These are phyloP conservation scores for Leccinellum albellum DNA, from an alignment of 768 basidiomycete species.

Conservation along the genomic window DNA sequence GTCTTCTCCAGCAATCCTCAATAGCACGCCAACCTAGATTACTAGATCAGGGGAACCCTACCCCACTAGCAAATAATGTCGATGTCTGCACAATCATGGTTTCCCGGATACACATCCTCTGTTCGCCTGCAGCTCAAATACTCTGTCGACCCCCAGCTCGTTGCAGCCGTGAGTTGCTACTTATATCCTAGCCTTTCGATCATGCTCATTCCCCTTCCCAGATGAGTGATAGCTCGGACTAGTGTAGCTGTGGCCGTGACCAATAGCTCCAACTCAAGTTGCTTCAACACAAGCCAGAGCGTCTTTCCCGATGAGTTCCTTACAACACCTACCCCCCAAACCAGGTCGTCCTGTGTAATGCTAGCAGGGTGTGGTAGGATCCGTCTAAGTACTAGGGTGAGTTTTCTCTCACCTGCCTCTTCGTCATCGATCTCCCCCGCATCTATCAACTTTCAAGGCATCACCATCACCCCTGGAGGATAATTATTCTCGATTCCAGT, in stretches of 20 bases:
- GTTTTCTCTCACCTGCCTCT: constrained; percentile 8
- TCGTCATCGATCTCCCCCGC: not conserved
- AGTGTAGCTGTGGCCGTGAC: constrained; percentile 60
- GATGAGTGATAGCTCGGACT: constrained; percentile 61
- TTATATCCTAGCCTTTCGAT: too few species aligned
- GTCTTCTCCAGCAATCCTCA: constrained; percentile 44
- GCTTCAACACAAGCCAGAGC: constrained; percentile 49
- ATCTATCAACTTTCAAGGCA: constrained; percentile 57
- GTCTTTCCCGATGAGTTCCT: constrained; percentile 53
- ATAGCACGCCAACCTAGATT: constrained; percentile 67
- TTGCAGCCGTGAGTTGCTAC: constrained; percentile 60
- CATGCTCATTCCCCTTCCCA: constrained; percentile 19
- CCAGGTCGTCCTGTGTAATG: constrained; percentile 60
- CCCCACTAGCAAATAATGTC: constrained; percentile 54
- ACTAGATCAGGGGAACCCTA: constrained; percentile 55
- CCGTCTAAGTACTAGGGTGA: constrained; percentile 50
- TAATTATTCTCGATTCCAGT: constrained; percentile 65
- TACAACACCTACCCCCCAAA: constrained; percentile 61
- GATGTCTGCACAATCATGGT: constrained; percentile 65
- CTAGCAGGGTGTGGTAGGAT: constrained; percentile 68
- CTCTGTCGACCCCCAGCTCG: constrained; percentile 67
- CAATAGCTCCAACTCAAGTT: constrained; percentile 49
- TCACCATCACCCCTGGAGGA: constrained; percentile 82
- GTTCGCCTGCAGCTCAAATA: constrained; percentile 58
- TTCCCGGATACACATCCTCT: constrained; percentile 38